Conservation (phyloP, 139 green algal species). For the Monoraphidium neglectum region DNA sequence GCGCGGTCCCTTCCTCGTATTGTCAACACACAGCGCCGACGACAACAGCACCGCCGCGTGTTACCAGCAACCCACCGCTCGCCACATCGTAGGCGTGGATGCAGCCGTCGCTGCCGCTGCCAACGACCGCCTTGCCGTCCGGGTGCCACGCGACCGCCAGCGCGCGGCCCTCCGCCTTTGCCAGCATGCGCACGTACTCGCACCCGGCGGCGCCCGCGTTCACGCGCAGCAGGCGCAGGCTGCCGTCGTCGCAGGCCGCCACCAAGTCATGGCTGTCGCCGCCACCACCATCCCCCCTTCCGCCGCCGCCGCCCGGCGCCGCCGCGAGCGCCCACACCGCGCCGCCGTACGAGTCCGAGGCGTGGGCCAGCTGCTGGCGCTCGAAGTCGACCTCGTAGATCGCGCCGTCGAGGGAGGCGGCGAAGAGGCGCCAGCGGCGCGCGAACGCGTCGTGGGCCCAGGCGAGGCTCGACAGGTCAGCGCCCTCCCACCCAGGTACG, state of each 20-base stretch:
- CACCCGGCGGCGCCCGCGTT: slow-evolving; percentile 58
- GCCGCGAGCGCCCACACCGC: slow-evolving; percentile 79
- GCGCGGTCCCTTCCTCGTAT: too few species aligned
- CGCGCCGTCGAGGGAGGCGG: slow-evolving; percentile 69
- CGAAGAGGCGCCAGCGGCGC: slow-evolving; percentile 67
- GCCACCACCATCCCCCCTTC: not conserved
- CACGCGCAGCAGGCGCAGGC: slow-evolving; percentile 74
- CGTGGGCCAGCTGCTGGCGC: slow-evolving; percentile 8
- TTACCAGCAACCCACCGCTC: slow-evolving; percentile 7
- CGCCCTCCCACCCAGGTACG: slow-evolving; percentile 59
- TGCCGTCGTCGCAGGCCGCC: slow-evolving; percentile 91
- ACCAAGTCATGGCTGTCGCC: slow-evolving; percentile 51
- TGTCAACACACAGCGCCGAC: too few species aligned
- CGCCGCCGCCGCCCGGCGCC: not conserved
- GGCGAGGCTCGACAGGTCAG: slow-evolving; percentile 65
- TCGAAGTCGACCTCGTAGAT: slow-evolving; percentile 68
- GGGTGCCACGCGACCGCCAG: slow-evolving; percentile 83
- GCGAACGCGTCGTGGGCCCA: slow-evolving; percentile 58
- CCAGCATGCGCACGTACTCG: slow-evolving; percentile 58
- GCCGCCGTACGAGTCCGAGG: slow-evolving; percentile 76
- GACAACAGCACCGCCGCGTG: too few species aligned
- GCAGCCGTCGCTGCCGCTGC: slow-evolving; percentile 65
- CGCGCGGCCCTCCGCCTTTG: slow-evolving; percentile 57
- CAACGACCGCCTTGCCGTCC: slow-evolving; percentile 53
- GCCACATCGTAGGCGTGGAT: slow-evolving; percentile 56